Conservation (phyloP, 176 grass and related monocot species). For the Oryza meyeriana region DNA sequence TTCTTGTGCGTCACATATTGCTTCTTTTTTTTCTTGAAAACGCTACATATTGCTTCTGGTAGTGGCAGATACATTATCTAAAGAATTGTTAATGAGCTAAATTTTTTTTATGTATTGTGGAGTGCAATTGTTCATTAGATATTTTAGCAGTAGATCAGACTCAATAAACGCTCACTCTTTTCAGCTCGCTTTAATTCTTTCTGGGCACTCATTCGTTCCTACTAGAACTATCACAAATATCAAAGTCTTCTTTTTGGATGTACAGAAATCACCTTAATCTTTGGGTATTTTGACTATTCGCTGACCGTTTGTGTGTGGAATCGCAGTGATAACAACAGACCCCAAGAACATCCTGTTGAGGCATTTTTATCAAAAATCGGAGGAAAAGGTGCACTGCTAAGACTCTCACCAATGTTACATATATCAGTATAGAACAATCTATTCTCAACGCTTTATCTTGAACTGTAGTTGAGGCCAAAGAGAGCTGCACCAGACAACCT, state of each 20-base stretch:
- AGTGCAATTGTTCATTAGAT: not conserved
- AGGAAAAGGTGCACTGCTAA: conserved; percentile 66
- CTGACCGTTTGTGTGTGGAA: not conserved
- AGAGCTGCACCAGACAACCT: conserved; percentile 67
- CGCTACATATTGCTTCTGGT: not conserved
- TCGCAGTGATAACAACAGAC: conserved; percentile 82
- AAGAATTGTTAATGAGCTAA: not conserved
- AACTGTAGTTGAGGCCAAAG: conserved; percentile 65
- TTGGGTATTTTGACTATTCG: not conserved
- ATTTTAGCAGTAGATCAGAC: not conserved
- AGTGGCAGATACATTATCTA: not conserved
- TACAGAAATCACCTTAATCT: not conserved
- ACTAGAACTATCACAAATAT: not conserved
- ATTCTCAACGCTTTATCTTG: not conserved
- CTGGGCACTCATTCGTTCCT: not conserved
- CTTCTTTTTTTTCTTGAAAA: too few species aligned
- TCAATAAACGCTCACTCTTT: not conserved
- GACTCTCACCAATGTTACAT: not conserved
- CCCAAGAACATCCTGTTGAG: conserved; percentile 75
- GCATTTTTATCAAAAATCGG: conserved; percentile 73
- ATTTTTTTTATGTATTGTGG: not conserved
- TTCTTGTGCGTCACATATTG: too few species aligned
- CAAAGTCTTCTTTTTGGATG: not conserved
- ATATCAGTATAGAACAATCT: not conserved
- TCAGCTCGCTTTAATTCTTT: not conserved